phyloP scores from a whole-genome alignment of 78 protist species.

The Bodo saltans region DNA sequence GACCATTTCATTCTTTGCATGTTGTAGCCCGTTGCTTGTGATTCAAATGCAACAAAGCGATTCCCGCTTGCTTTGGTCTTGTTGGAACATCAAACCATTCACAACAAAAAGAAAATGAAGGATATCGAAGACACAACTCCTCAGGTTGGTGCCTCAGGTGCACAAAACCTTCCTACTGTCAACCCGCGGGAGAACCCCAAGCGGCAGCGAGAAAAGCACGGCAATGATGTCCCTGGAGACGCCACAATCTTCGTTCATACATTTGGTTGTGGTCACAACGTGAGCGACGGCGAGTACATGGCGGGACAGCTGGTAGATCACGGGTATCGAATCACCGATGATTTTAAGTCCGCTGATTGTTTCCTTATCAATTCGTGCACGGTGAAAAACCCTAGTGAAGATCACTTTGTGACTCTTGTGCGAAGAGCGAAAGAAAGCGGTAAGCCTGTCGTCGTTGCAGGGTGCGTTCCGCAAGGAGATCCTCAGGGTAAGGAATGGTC shows the following conservation, averaged over 20 bases:
- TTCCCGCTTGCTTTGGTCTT: no score
- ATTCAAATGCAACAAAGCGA: no score
- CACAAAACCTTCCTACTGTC: no score
- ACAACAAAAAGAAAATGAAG: no score
- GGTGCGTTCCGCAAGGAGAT: slow-evolving; percentile 63
- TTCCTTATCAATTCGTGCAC: slow-evolving; percentile 67
- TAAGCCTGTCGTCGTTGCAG: slow-evolving; percentile 47
- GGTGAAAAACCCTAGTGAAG: slow-evolving; percentile 64
- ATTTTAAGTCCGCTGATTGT: slow-evolving; percentile 26
- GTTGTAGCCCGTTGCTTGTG: no score
- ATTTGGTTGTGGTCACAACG: slow-evolving; percentile 71
- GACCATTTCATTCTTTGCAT: no score
- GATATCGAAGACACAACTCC: no score
- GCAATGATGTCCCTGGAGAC: slow-evolving; percentile 29
- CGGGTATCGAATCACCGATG: slow-evolving; percentile 48
- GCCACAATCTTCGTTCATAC: slow-evolving; percentile 58
- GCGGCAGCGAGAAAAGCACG: no score
- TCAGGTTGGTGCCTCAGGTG: no score
- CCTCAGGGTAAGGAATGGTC: slow-evolving; percentile 17
- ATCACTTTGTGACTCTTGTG: slow-evolving; percentile 23
- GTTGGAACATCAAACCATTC: no score
- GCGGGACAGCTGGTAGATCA: slow-evolving; percentile 54
- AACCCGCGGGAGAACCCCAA: no score
- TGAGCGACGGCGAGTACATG: slow-evolving; percentile 62
- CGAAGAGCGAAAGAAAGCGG: not conserved